Evolutionary conservation across 1,139 yeast genomes (phyloP).

Genomic region (Saccharomyces pastorianus): DNA sequence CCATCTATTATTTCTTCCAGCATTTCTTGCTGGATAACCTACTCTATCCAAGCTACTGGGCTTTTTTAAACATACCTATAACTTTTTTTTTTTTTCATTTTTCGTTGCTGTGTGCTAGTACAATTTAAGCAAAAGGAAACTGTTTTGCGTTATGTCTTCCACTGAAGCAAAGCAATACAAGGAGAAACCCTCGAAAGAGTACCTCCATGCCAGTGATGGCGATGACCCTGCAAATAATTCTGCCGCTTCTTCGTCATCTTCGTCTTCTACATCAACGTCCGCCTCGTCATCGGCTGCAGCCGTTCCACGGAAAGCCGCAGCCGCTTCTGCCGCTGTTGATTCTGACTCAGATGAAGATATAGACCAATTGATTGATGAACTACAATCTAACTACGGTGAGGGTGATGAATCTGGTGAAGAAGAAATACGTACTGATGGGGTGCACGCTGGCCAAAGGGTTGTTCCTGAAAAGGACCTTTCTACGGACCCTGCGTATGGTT

Average conservation of each 20-base stretch:
- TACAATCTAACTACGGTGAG: slow-evolving; percentile 73
- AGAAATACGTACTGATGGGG: slow-evolving; percentile 21
- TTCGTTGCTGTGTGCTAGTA: neutral
- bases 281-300: neutral
- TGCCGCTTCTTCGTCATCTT: neutral
- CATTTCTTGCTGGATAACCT: neutral
- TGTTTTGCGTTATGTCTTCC: neutral
- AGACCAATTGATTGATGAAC: slow-evolving; percentile 80
- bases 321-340: slow-evolving; percentile 30
- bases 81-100: neutral
- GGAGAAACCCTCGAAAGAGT: slow-evolving; percentile 5
- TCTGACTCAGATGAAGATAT: slow-evolving; percentile 74
- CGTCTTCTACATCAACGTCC: neutral
- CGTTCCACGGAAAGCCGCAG: neutral
- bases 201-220: slow-evolving; percentile 2
- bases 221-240: neutral
- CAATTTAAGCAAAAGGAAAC: neutral
- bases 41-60: neutral
- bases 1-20: neutral
- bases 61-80: neutral
- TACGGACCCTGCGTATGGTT: slow-evolving; percentile 79
- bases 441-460: slow-evolving; percentile 41
- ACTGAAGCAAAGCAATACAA: neutral
- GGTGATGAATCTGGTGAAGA: slow-evolving; percentile 46
- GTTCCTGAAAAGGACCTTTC: slow-evolving; percentile 86